Base-by-base conservation (phyloP, 768 basidiomycete genomes). In the Boletus huronensis region DNA sequence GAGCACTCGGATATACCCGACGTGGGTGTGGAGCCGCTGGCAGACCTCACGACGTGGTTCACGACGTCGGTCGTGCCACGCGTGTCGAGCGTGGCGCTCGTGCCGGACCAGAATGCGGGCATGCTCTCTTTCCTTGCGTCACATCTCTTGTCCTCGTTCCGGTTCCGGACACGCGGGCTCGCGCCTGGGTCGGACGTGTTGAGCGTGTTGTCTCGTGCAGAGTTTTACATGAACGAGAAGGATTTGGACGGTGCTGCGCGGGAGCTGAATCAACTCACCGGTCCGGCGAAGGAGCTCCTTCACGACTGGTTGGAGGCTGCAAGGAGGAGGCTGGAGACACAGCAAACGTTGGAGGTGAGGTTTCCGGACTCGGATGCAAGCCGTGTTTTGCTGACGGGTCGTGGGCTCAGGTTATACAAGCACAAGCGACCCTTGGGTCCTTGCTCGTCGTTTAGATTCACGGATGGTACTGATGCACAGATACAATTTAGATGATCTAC, bases 301-400 rank as follows among this genome's bases (percentile, higher is more conserved):
- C 74, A 78, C 34, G 96, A 98, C 72, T 99, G 96, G 97, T 74
- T 99, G 38, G 84, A 85, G 61, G 93, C 92, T 62, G 94, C 93
- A 10, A 78, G 96, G 59, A 78, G 82, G 66, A 80, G 94, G 68
- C 70, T 99, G 57, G 93, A 97, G 73, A 93, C 97, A 31, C 79
- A 90, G 69, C 96, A 98, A 71, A 91, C 93, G 39, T 70, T 99
- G 60, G 88, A 95, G 77, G 92, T 91, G 62, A 52, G 62, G 1
- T 31, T 50, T 34, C 13, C 5, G 35, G 36, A 17, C 47, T 43
- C 45, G 0, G 14, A 36, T 41, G 25, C 46, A 0, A 8, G 17
- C 47, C 51, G 9, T 50, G 31, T 19, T 19, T 48, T 16, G 35
- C 63, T 71, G 31, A 70, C 36, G 42, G 10, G 19, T 29, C 51